Conservation (phyloP, 2,329 filamentous ascomycete species). For the Ascocoryne sarcoides region DNA sequence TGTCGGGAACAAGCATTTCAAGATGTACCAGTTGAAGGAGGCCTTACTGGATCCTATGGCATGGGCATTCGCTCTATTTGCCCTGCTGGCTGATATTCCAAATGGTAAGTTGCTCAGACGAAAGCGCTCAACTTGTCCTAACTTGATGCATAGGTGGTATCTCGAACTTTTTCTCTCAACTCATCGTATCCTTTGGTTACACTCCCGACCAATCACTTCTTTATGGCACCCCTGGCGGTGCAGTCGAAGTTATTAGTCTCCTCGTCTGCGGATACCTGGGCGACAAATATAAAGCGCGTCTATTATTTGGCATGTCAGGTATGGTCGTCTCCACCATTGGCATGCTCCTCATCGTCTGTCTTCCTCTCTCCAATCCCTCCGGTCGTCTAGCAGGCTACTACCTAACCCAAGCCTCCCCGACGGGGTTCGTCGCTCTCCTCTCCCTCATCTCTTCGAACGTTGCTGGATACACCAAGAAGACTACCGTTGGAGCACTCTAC, state of each 20-base stretch:
- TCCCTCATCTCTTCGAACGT: conserved; percentile 35
- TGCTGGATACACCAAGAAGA: conserved; percentile 41
- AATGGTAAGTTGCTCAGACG: conserved; percentile 20
- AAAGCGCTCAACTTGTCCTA: neutral
- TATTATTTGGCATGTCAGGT: conserved; percentile 29
- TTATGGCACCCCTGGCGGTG: conserved; percentile 25
- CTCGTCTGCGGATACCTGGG: conserved; percentile 22
- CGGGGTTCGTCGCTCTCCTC: conserved; percentile 28
- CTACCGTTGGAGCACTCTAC: conserved; percentile 37
- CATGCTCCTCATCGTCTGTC: conserved; percentile 29
- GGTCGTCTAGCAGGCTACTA: conserved; percentile 33
- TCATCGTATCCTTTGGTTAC: conserved; percentile 41
- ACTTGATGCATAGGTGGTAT: conserved; percentile 36
- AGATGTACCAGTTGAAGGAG: conserved; percentile 42
- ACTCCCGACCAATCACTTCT: conserved; percentile 25
- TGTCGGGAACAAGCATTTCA: conserved; percentile 45
- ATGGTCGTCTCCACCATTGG: conserved; percentile 29
- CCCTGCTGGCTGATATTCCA: conserved; percentile 28
- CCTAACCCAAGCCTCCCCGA: conserved; percentile 50
- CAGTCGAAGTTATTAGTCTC: conserved; percentile 22
- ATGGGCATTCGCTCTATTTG: conserved; percentile 36
- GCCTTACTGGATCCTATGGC: conserved; percentile 29
- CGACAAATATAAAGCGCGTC: conserved; percentile 20
- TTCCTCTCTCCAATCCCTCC: conserved; percentile 30
- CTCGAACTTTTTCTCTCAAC: conserved; percentile 48